phyloP scores from a whole-genome alignment of 169 alveolate species.

The Eimeria praecox region DNA sequence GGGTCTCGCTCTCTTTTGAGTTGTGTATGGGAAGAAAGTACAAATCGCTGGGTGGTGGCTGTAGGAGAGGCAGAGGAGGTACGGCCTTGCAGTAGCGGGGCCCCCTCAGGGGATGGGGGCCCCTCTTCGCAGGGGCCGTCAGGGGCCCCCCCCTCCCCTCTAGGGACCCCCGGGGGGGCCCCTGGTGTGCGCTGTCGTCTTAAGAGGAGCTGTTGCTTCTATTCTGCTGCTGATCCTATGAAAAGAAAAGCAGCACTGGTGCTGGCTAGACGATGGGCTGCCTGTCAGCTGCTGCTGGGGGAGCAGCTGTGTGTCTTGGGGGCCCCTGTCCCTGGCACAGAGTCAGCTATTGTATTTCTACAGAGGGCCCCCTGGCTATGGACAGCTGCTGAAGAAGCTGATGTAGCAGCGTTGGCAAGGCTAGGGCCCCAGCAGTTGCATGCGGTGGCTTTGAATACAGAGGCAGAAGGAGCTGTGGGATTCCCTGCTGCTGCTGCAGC shows the following conservation, averaged over 20 bases:
- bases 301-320: constrained; percentile 46
- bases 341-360: constrained; percentile 15
- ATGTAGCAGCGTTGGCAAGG: background rate
- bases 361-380: constrained; percentile 31
- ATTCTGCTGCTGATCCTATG: background rate
- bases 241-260: constrained; percentile 15
- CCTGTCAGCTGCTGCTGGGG: constrained; percentile 62
- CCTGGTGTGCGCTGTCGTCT: background rate
- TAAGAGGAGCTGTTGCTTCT: constrained; percentile 23
- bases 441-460: background rate
- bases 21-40: constrained; percentile 35
- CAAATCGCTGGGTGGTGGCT: constrained; percentile 34
- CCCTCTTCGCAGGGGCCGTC: constrained; percentile 26
- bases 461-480: constrained; percentile 50
- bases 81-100: background rate
- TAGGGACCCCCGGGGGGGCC: too few species aligned
- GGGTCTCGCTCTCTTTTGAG: constrained; percentile 16
- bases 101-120: constrained; percentile 7
- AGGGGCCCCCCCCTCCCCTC: too few species aligned
- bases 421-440: constrained; percentile 51
- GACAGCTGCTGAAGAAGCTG: constrained; percentile 38
- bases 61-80: constrained; percentile 1
- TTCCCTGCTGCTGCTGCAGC: constrained; percentile 53
- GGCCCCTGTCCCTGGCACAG: background rate
- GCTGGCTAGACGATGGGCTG: constrained; percentile 56